These are phyloP conservation scores for Colletotrichum simmondsii DNA, from an alignment of 2,329 filamentous ascomycete species.

Conservation along the genomic window DNA sequence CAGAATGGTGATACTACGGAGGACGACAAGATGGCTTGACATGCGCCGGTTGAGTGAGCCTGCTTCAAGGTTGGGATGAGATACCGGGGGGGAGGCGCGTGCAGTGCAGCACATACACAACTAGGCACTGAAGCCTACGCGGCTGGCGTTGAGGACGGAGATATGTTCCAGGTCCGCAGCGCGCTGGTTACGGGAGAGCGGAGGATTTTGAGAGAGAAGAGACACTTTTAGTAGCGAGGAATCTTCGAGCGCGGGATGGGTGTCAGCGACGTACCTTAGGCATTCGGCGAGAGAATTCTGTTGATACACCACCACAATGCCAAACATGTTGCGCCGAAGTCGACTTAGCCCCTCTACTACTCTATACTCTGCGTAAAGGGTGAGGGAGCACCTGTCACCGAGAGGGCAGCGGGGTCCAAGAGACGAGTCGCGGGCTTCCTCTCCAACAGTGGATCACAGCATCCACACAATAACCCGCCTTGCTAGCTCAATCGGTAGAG, in stretches of 20 bases:
- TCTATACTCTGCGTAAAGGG: neutral
- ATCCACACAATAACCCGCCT: neutral
- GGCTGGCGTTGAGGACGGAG: neutral
- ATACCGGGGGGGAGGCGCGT: neutral
- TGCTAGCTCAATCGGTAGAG: slow-evolving; percentile 78
- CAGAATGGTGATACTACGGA: slow-evolving; percentile 59
- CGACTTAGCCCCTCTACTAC: neutral
- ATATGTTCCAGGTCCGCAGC: neutral
- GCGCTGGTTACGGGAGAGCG: neutral
- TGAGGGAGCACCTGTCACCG: neutral
- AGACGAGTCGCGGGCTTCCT: fast-evolving
- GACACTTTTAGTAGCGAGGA: neutral
- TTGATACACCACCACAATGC: neutral
- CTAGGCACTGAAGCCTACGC: neutral
- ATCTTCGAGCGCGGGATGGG: slow-evolving; percentile 8
- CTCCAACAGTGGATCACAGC: neutral
- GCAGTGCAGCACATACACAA: neutral
- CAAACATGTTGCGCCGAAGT: neutral
- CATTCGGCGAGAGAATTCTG: neutral
- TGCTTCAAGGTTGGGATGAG: too few species aligned
- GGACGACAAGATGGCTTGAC: slow-evolving; percentile 53
- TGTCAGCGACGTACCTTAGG: neutral
- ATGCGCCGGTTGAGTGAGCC: neutral
- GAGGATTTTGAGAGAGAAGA: neutral
- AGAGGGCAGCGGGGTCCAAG: neutral